Evolutionary conservation across 1,139 yeast genomes (phyloP).

Genomic region (Saccharomyces hybrid): DNA sequence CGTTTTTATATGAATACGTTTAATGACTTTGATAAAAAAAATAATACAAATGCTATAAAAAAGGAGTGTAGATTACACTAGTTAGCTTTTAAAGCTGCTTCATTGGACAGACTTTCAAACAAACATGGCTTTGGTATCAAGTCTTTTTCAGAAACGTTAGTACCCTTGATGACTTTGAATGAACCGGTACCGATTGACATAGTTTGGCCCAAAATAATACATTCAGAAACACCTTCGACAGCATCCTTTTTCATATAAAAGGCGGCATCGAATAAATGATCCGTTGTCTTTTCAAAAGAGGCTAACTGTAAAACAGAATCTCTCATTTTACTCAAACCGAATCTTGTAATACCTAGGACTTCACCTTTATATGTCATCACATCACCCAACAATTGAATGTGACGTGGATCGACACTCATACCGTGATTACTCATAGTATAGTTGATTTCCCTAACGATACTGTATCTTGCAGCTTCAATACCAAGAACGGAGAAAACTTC

Average conservation of each 20-base stretch:
- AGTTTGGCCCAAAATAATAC: slow-evolving; percentile 94
- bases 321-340: slow-evolving; percentile 97
- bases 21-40: neutral
- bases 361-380: slow-evolving; percentile 99
- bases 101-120: slow-evolving; percentile 48
- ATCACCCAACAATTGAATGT: slow-evolving; percentile 92
- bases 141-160: slow-evolving; percentile 39
- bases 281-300: slow-evolving; percentile 96
- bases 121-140: slow-evolving; percentile 48
- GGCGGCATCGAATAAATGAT: slow-evolving; percentile 96
- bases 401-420: slow-evolving; percentile 99
- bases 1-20: neutral
- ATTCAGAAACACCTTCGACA: slow-evolving; percentile 96
- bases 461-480: slow-evolving; percentile 93
- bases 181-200: slow-evolving; percentile 98
- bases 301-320: slow-evolving; percentile 96
- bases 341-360: slow-evolving; percentile 94
- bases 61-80: slow-evolving; percentile 1
- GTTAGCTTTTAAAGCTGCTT: slow-evolving; percentile 11
- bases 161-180: slow-evolving; percentile 68
- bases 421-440: slow-evolving; percentile 99
- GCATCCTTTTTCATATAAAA: slow-evolving; percentile 93
- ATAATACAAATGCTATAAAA: neutral
- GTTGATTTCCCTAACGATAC: slow-evolving; percentile 90
- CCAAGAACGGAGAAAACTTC: slow-evolving; percentile 89